phyloP scores from a whole-genome alignment of 768 basidiomycete genomes.

The Tylopilus felleus region DNA sequence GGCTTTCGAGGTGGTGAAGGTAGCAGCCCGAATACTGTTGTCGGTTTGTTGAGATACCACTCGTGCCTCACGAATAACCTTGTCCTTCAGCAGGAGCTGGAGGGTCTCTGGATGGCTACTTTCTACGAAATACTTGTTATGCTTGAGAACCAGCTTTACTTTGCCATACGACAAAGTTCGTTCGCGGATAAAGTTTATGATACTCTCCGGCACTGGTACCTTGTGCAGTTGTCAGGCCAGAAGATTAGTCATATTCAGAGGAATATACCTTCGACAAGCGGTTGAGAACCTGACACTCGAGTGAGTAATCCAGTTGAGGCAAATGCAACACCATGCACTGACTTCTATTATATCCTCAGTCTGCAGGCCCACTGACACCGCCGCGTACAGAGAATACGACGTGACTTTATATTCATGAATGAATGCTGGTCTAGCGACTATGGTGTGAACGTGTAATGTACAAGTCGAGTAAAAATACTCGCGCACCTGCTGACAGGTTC shows the following conservation, averaged over 20 bases:
- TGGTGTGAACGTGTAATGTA: constrained; percentile 27
- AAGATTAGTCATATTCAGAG: constrained; percentile 1
- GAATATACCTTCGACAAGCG: constrained; percentile 63
- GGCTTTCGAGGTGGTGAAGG: constrained; percentile 77
- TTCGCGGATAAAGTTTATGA: constrained; percentile 84
- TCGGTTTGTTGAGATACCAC: constrained; percentile 67
- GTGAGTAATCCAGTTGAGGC: constrained; percentile 33
- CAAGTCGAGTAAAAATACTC: constrained; percentile 14
- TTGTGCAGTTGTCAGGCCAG: constrained; percentile 29
- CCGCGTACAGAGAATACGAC: constrained; percentile 96
- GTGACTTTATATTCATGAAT: constrained; percentile 99
- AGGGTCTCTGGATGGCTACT: constrained; percentile 93
- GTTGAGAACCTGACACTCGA: constrained; percentile 60
- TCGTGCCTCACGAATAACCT: constrained; percentile 78
- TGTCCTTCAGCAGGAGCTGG: constrained; percentile 83
- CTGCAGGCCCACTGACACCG: constrained; percentile 96
- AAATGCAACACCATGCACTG: constrained; percentile 32
- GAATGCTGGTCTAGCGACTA: constrained; percentile 74
- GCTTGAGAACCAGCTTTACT: constrained; percentile 95
- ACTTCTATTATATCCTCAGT: constrained; percentile 99
- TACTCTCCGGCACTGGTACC: constrained; percentile 90
- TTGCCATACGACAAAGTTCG: constrained; percentile 97
- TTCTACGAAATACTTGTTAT: constrained; percentile 97
- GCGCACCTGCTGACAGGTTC: constrained; percentile 97
- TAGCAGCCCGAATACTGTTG: constrained; percentile 70